Conservation (phyloP, 2,329 filamentous ascomycete genomes). For the Escovopsis weberi region DNA sequence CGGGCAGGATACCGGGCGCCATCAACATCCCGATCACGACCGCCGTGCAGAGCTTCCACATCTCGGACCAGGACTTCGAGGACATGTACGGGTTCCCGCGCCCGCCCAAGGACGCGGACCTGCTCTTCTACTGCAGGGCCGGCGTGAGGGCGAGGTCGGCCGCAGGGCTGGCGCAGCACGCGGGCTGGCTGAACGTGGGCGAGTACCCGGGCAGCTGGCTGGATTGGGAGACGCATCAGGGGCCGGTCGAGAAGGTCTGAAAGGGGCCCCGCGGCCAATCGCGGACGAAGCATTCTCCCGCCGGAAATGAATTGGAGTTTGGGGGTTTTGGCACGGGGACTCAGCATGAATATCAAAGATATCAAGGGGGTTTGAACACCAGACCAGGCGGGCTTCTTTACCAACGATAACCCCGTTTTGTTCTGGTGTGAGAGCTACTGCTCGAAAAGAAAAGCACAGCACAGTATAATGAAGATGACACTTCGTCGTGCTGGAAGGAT, state of each 20-base stretch:
- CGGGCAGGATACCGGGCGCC: slow-evolving; percentile 64
- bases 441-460: too few relatives aligned
- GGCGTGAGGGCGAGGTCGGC: slow-evolving; percentile 72
- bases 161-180: slow-evolving; percentile 59
- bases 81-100: slow-evolving; percentile 67
- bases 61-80: slow-evolving; percentile 64
- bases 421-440: too few relatives aligned
- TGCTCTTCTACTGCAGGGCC: slow-evolving; percentile 89
- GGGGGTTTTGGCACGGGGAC: too few relatives aligned
- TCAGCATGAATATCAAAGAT: not conserved
- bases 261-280: not conserved
- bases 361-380: not conserved
- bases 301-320: not conserved
- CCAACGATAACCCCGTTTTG: too few relatives aligned
- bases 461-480: too few relatives aligned
- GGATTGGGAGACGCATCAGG: slow-evolving; percentile 68
- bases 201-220: slow-evolving; percentile 66
- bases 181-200: slow-evolving; percentile 57
- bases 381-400: not conserved
- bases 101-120: slow-evolving; percentile 36
- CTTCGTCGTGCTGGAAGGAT: too few relatives aligned
- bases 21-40: slow-evolving; percentile 71
- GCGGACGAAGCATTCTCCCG: too few relatives aligned
- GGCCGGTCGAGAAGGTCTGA: slow-evolving; percentile 28
- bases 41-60: slow-evolving; percentile 64